Evolutionary conservation across 257 asterid species (phyloP).

Genomic region (Gentiana macrophylla): DNA sequence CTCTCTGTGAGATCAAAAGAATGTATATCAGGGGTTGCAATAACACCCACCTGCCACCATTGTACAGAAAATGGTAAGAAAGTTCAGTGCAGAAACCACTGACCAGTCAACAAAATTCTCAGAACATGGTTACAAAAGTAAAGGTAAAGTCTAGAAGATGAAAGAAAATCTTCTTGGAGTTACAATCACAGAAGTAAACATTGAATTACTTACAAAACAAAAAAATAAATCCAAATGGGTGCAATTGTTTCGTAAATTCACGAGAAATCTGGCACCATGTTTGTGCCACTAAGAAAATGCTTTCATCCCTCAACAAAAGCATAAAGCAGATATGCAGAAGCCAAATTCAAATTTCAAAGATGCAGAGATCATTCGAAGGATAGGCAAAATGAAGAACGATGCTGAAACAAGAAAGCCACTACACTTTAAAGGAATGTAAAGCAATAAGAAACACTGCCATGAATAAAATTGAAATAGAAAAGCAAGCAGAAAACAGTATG

Average conservation of each 20-base stretch:
- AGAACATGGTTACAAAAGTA: neutral
- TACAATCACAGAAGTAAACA: neutral
- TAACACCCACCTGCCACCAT: constrained; percentile 76
- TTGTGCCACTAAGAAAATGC: neutral
- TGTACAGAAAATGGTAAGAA: neutral
- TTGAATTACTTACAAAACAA: neutral
- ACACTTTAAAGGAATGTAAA: too few relatives aligned
- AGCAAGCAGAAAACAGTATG: neutral
- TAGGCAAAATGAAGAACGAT: too few relatives aligned
- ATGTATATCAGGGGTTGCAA: constrained; percentile 78
- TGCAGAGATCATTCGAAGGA: too few relatives aligned
- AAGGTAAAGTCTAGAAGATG: neutral
- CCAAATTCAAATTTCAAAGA: too few relatives aligned
- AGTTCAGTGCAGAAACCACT: neutral
- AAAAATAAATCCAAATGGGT: too few relatives aligned
- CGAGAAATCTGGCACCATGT: too few relatives aligned
- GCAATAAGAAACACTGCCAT: too few relatives aligned
- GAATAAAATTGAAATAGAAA: neutral
- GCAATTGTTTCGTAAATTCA: too few relatives aligned
- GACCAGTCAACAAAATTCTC: neutral
- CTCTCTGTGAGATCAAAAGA: constrained; percentile 90
- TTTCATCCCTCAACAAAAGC: neutral
- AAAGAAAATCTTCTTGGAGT: neutral
- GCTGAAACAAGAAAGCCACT: too few relatives aligned
- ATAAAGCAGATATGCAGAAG: neutral